Base-by-base conservation (phyloP, 202 grass and related monocot genomes). In the Bolboschoenoplectus hybrid region DNA sequence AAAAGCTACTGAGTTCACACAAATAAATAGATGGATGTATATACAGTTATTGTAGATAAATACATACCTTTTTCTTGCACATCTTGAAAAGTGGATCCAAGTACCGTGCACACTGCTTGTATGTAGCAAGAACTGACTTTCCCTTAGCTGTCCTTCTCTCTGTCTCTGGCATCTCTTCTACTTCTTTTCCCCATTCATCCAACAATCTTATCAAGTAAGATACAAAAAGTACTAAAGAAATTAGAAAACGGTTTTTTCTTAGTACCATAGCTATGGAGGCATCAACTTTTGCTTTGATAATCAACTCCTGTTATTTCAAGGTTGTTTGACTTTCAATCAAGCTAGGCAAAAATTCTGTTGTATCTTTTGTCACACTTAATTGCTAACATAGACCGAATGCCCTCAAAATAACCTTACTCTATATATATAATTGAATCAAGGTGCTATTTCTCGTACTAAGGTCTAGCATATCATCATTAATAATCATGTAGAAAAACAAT, bases 1-100 rank as follows among this genome's bases (percentile, higher is more conserved):
- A 2, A 44, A 2, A 44, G 5, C 43, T 44, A 58, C 13, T 58
- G 13, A 58, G 4, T 58, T 58, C 4, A 4, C 55, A 58, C 57
- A 61, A n/a, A 61, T 4, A 38, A 63, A 64, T 49, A 6, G 7
- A n/a, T 38, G 3, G 20, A 66, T 12, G 5, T 63, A 43, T 34
- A 17, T 8, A 8, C 49, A 20, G 17, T 34, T 20, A 88, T 13
- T 41, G 40, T 19, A 10, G 17, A 74, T 78, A 78, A 56, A 78
- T 11, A 0, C 49, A 19, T 88, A 95, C 93, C 91, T 92, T 97
- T 65, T 73, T 96, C 81, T 82, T 85, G 85, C 94, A 93, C 11
- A 90, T 89, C 62, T 77, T 92, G 85, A 97, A 97, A n/a, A 97
- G 83, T 3, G 88, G 91, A 19, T 97, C 85, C 50, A 97, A 87